A percentile compares a stretch with the other conserved stretches of the same genome.
Conservation (phyloP, 2,329 filamentous ascomycete species). For the Lachnellula willkommii region DNA sequence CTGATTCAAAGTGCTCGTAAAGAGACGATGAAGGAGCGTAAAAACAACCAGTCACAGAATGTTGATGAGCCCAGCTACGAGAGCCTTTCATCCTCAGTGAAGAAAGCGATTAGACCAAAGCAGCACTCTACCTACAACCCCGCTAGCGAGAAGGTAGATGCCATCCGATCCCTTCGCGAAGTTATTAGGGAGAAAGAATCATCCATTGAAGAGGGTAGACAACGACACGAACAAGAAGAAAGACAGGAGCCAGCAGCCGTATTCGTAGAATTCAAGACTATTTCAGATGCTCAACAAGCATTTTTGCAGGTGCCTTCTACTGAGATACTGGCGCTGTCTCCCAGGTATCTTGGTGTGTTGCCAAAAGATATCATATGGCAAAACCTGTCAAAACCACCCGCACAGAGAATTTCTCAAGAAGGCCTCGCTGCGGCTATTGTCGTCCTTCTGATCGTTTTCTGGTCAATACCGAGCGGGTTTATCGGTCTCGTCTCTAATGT, state of each 20-base stretch:
- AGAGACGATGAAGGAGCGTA: background rate
- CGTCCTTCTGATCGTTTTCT: background rate
- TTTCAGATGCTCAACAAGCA: background rate
- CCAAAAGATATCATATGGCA: background rate
- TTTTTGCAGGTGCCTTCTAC: background rate
- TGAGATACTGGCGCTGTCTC: background rate
- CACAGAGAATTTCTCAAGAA: background rate
- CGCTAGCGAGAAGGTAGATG: background rate
- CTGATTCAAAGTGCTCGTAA: background rate
- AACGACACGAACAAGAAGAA: background rate
- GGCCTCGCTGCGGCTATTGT: background rate
- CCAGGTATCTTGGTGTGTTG: background rate
- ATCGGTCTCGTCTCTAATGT: background rate
- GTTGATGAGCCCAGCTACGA: background rate
- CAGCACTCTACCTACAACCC: background rate
- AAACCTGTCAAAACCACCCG: background rate
- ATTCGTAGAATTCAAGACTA: background rate
- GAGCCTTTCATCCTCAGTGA: background rate
- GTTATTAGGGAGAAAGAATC: background rate
- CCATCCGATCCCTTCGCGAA: background rate
- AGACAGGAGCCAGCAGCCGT: background rate
- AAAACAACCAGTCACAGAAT: background rate
- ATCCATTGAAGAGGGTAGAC: background rate
- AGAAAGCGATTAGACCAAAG: background rate
- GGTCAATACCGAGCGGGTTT: background rate